A percentile compares a stretch with the other conserved stretches of the same genome.
phyloP scores from a whole-genome alignment of 202 grass and related monocot genomes.

The Digitaria exilis region DNA sequence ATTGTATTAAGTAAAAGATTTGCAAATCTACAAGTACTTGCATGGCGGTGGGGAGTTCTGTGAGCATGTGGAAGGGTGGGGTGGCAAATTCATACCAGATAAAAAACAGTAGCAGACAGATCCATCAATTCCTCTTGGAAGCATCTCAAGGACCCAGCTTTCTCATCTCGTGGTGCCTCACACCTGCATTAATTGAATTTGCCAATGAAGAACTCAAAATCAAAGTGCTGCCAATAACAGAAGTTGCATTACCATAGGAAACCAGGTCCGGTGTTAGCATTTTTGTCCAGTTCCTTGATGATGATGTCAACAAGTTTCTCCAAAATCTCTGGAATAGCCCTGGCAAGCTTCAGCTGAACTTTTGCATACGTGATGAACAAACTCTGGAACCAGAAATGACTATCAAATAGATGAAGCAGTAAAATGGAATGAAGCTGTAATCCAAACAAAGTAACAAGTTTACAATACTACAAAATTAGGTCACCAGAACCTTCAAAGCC shows the following conservation, averaged over 20 bases:
- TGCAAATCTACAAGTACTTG: neutral
- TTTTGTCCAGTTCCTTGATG: constrained; percentile 76
- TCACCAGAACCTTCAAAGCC: constrained; percentile 67
- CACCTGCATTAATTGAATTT: constrained; percentile 54
- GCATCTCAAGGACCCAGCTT: constrained; percentile 60
- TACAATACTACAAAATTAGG: constrained; percentile 14
- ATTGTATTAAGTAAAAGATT: constrained; percentile 16
- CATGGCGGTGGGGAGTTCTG: neutral
- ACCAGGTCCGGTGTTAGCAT: constrained; percentile 50
- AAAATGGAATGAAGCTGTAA: constrained; percentile 10
- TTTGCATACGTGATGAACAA: constrained; percentile 76
- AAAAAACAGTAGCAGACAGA: constrained; percentile 77
- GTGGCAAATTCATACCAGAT: constrained; percentile 60
- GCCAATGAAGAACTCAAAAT: constrained; percentile 32
- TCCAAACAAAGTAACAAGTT: constrained; percentile 24
- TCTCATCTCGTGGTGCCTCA: constrained; percentile 78
- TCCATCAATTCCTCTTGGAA: constrained; percentile 81
- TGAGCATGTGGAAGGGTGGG: neutral
- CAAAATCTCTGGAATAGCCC: constrained; percentile 64
- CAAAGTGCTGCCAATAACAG: constrained; percentile 14
- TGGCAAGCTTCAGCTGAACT: constrained; percentile 72
- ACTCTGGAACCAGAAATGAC: constrained; percentile 56
- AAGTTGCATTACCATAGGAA: constrained; percentile 44
- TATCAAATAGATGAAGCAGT: constrained; percentile 24
- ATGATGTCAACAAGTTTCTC: constrained; percentile 80